A percentile compares a stretch with the other conserved stretches of the same genome.
Conservation (phyloP, 441 rosid species). For the Jatropha multifida region DNA sequence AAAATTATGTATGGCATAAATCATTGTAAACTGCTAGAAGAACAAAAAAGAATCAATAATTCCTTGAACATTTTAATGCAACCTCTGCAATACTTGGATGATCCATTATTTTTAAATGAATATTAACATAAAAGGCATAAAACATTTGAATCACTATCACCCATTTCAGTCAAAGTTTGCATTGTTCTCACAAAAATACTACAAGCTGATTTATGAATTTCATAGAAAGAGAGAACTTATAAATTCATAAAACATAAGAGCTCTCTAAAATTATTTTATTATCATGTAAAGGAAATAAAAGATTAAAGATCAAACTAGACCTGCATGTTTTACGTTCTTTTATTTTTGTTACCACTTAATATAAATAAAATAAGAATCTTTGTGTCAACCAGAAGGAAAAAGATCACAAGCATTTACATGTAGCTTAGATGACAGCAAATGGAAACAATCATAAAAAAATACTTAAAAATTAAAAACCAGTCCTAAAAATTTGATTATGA, state of each 20-base stretch:
- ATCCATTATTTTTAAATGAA: background rate
- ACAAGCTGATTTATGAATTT: background rate
- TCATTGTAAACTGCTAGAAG: background rate
- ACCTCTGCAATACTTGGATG: background rate
- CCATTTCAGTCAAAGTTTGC: background rate
- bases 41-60: background rate
- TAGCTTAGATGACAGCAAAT: background rate
- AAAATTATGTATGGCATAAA: background rate
- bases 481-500: background rate
- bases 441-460: background rate
- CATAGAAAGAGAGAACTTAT: background rate
- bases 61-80: background rate
- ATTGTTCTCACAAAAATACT: background rate
- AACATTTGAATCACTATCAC: background rate
- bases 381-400: background rate
- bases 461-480: background rate
- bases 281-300: background rate
- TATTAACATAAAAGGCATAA: background rate
- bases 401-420: background rate
- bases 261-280: background rate
- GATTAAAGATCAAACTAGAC: background rate
- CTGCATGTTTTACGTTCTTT: background rate
- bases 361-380: background rate
- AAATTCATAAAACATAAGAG: background rate
- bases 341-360: background rate